These are phyloP conservation scores for Scutellaria galericulata DNA, from an alignment of 257 asterid species.

Conservation along the genomic window DNA sequence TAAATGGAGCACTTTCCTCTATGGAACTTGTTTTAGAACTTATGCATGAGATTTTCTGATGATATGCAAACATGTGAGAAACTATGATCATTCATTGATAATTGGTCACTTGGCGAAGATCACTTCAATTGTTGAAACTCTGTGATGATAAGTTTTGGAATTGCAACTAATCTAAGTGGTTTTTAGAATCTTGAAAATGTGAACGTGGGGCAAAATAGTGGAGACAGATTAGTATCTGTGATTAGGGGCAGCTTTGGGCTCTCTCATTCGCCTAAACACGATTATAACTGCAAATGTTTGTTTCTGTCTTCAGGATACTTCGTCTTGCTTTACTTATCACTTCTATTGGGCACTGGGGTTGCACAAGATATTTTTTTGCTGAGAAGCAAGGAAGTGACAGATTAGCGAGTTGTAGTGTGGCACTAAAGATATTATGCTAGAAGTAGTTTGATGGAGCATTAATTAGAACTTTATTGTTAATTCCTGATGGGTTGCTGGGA, in stretches of 20 bases:
- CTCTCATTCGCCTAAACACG: slow-evolving; percentile 16
- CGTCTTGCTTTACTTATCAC: slow-evolving; percentile 19
- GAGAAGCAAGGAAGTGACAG: background rate
- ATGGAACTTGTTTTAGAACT: background rate
- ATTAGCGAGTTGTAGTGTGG: slow-evolving; percentile 12
- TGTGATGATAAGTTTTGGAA: background rate
- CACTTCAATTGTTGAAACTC: background rate
- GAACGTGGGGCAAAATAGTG: slow-evolving; percentile 4
- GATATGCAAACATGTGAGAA: slow-evolving; percentile 5
- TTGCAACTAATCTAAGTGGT: background rate
- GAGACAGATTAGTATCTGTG: slow-evolving; percentile 24
- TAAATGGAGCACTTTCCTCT: slow-evolving; percentile 18
- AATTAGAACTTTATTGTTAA: background rate
- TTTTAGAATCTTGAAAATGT: slow-evolving; percentile 13
- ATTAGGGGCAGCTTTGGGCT: slow-evolving; percentile 10
- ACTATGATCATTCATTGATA: slow-evolving; percentile 9
- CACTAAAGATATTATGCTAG: background rate
- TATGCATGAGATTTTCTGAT: background rate
- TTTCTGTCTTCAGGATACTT: slow-evolving; percentile 13
- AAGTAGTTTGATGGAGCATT: slow-evolving; percentile 19
- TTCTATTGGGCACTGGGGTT: slow-evolving; percentile 24
- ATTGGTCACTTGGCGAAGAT: slow-evolving; percentile 14
- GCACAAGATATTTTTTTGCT: slow-evolving; percentile 1
- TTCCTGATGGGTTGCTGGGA: slow-evolving; percentile 25
- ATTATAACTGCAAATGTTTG: slow-evolving; percentile 2